Evolutionary conservation across 2,329 filamentous ascomycete species (phyloP).

Genomic region (Talaromyces sp.): DNA sequence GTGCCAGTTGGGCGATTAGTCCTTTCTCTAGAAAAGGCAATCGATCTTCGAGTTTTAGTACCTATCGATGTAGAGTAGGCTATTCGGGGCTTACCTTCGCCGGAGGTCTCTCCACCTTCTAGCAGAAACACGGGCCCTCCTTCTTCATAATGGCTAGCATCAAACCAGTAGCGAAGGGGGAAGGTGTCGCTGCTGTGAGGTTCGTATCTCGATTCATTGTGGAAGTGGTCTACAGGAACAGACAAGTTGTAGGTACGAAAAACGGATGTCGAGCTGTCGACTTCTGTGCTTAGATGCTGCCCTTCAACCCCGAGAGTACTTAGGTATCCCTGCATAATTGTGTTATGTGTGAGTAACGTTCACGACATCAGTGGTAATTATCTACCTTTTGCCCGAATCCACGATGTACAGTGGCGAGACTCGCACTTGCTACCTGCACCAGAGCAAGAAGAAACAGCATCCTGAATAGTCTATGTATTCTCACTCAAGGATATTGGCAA

Average conservation of each 20-base stretch:
- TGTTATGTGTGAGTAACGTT: not conserved
- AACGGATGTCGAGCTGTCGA: constrained; percentile 12
- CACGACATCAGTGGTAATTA: not conserved
- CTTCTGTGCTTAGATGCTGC: not conserved
- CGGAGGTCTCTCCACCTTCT: constrained; percentile 67
- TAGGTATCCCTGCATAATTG: not conserved
- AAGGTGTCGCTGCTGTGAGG: constrained; percentile 70
- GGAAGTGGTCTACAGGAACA: constrained; percentile 74
- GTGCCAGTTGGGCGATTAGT: constrained; percentile 66
- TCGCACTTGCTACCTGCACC: constrained; percentile 10
- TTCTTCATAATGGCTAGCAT: constrained; percentile 67
- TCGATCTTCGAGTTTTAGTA: constrained; percentile 42
- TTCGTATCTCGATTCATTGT: constrained; percentile 72
- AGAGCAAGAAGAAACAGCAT: constrained; percentile 11
- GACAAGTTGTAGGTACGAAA: constrained; percentile 54
- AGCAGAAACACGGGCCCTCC: constrained; percentile 81
- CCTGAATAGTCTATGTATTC: not conserved
- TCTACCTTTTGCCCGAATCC: constrained; percentile 8
- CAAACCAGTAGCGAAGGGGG: constrained; percentile 77
- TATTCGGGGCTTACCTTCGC: constrained; percentile 18
- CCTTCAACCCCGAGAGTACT: not conserved
- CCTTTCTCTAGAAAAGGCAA: constrained; percentile 74
- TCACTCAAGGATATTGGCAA: not conserved
- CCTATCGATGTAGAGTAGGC: constrained; percentile 10
- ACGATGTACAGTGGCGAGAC: constrained; percentile 2